A percentile compares a stretch with the other conserved stretches of the same genome.
These are phyloP conservation scores for Penicillium polonicum DNA, from an alignment of 2,329 filamentous ascomycete species.

Conservation along the genomic window DNA sequence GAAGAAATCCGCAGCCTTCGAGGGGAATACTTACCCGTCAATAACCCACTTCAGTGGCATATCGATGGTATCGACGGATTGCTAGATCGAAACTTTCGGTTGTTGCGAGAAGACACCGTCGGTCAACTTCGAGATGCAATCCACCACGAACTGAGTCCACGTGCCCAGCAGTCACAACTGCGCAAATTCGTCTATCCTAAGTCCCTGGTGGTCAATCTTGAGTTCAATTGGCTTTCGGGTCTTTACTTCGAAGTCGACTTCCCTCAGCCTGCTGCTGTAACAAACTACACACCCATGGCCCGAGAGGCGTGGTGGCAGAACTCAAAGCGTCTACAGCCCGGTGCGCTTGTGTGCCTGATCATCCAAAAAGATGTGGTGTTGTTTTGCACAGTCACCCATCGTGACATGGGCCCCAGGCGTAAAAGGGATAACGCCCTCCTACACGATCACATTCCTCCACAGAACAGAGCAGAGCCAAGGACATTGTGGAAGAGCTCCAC, in stretches of 20 bases:
- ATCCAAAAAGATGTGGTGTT: slow-evolving; percentile 18
- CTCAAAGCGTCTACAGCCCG: slow-evolving; percentile 31
- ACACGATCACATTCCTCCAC: background rate
- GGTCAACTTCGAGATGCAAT: slow-evolving; percentile 35
- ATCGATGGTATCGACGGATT: slow-evolving; percentile 27
- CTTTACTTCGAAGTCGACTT: slow-evolving; percentile 26
- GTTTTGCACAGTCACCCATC: slow-evolving; percentile 27
- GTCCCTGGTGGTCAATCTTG: slow-evolving; percentile 8
- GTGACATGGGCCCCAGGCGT: slow-evolving; percentile 10
- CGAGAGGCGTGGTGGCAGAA: slow-evolving; percentile 31
- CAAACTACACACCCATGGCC: slow-evolving; percentile 2
- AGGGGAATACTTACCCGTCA: slow-evolving; percentile 35
- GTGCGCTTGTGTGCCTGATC: slow-evolving; percentile 32
- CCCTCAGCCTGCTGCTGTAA: slow-evolving; percentile 24
- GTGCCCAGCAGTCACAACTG: slow-evolving; percentile 5
- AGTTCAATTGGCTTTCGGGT: slow-evolving; percentile 19
- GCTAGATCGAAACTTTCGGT: slow-evolving; percentile 39
- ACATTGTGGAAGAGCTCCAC: slow-evolving; percentile 29
- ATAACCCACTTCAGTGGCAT: slow-evolving; percentile 32
- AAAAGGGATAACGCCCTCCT: background rate
- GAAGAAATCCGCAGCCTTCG: slow-evolving; percentile 34
- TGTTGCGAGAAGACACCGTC: slow-evolving; percentile 38
- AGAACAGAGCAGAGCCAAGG: slow-evolving; percentile 1
- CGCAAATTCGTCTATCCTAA: slow-evolving; percentile 16
- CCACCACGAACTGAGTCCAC: slow-evolving; percentile 12